These are phyloP conservation scores for Fusarium tuaranense DNA, from an alignment of 2,329 filamentous ascomycete species.

Conservation along the genomic window DNA sequence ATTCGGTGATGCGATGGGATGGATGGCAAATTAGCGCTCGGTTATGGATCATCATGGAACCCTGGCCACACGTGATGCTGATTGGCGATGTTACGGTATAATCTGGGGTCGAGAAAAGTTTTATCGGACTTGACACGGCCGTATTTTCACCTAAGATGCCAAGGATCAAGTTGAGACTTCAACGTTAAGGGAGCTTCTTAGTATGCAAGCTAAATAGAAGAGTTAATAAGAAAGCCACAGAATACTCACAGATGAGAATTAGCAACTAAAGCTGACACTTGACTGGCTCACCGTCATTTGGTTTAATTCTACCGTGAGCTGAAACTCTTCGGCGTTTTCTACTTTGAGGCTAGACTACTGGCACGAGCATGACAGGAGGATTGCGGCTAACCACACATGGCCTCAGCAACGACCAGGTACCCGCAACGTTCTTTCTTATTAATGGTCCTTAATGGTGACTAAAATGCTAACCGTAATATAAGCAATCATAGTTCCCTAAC, in stretches of 20 bases:
- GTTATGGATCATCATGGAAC: neutral
- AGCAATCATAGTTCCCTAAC: neutral
- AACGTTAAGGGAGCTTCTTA: neutral
- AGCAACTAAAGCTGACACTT: neutral
- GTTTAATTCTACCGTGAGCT: neutral
- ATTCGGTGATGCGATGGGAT: neutral
- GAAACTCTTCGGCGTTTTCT: neutral
- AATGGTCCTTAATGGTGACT: neutral
- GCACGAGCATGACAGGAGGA: neutral
- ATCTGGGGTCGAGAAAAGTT: neutral
- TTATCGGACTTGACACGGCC: neutral
- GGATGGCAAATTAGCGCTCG: neutral
- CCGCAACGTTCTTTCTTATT: neutral
- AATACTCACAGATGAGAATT: neutral
- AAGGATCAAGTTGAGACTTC: neutral
- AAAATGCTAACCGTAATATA: neutral
- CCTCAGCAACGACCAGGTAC: neutral
- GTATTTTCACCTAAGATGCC: neutral
- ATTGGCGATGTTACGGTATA: neutral
- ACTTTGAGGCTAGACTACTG: neutral
- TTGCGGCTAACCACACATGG: neutral
- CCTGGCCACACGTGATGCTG: neutral
- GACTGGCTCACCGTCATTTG: neutral
- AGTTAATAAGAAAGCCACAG: neutral
- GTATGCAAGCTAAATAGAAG: neutral